phyloP scores from a whole-genome alignment of 768 basidiomycete species.

The Suillus discolor region DNA sequence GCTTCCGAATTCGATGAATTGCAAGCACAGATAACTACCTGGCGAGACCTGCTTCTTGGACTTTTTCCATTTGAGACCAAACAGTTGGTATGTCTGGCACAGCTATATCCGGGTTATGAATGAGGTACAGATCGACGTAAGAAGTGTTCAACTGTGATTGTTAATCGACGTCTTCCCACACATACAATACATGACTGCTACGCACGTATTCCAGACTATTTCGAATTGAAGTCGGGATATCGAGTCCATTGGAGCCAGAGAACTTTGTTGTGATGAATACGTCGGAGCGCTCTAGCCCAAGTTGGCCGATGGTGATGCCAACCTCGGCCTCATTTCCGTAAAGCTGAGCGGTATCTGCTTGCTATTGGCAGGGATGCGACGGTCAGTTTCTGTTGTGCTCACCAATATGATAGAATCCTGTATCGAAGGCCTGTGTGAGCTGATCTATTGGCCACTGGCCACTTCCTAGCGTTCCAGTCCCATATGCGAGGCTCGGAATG shows the following conservation, averaged over 20 bases:
- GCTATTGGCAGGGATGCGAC: background rate
- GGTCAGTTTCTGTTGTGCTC: slow-evolving; percentile 16
- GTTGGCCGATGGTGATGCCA: slow-evolving; percentile 40
- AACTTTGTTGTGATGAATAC: slow-evolving; percentile 71
- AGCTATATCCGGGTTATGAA: slow-evolving; percentile 58
- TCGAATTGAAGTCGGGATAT: slow-evolving; percentile 55
- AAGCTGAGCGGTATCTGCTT: slow-evolving; percentile 57
- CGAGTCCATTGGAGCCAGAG: slow-evolving; percentile 51
- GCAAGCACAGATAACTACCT: slow-evolving; percentile 40
- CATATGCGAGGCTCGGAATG: slow-evolving; percentile 57
- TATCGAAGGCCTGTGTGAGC: slow-evolving; percentile 62
- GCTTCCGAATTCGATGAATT: background rate
- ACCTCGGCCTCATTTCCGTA: slow-evolving; percentile 64
- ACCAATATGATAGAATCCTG: slow-evolving; percentile 70
- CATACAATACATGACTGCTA: slow-evolving; percentile 1
- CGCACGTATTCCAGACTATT: slow-evolving; percentile 59
- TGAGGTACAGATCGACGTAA: slow-evolving; percentile 73
- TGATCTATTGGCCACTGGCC: slow-evolving; percentile 53
- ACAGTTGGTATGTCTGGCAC: slow-evolving; percentile 59
- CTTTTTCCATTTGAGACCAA: slow-evolving; percentile 65
- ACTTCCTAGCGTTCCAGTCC: slow-evolving; percentile 66
- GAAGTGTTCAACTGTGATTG: slow-evolving; percentile 55
- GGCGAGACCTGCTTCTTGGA: slow-evolving; percentile 55
- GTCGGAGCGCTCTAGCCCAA: slow-evolving; percentile 54
- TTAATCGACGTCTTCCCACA: background rate